These are phyloP conservation scores for Oryza nivara DNA, from an alignment of 176 grass and related monocot species.

Conservation along the genomic window DNA sequence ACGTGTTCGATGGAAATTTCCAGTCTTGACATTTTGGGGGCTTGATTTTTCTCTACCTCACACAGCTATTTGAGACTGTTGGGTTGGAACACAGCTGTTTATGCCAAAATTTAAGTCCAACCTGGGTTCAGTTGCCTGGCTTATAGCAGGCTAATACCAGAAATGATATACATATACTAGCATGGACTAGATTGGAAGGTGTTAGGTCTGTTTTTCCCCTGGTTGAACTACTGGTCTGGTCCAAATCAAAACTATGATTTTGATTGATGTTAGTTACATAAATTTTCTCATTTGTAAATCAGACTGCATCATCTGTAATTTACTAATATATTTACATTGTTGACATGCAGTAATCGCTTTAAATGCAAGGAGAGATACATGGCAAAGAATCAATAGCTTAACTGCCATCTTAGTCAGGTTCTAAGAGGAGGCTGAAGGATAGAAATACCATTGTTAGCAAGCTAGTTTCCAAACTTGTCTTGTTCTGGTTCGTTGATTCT, in stretches of 20 bases:
- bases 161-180: background rate
- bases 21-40: background rate
- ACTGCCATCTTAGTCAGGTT: slow-evolving; percentile 36
- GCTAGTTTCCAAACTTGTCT: slow-evolving; percentile 35
- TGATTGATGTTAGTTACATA: background rate
- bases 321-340: slow-evolving; percentile 39
- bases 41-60: background rate
- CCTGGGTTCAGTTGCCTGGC: background rate
- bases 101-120: background rate
- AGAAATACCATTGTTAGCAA: slow-evolving; percentile 43
- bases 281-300: background rate
- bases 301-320: background rate
- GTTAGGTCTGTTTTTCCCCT: background rate
- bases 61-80: background rate
- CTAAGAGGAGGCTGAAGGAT: slow-evolving; percentile 35
- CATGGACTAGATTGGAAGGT: background rate
- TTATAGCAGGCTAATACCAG: background rate
- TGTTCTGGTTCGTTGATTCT: slow-evolving; percentile 34
- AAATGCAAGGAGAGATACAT: slow-evolving; percentile 30
- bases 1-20: background rate
- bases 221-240: background rate
- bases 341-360: slow-evolving; percentile 38
- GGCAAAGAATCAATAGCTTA: slow-evolving; percentile 34
- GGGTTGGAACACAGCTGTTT: background rate
- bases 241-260: background rate